A percentile compares a stretch with the other conserved stretches of the same genome.
These are phyloP conservation scores for Cryptococcus deneoformans DNA, from an alignment of 1,284 basidiomycete species.

Conservation along the genomic window DNA sequence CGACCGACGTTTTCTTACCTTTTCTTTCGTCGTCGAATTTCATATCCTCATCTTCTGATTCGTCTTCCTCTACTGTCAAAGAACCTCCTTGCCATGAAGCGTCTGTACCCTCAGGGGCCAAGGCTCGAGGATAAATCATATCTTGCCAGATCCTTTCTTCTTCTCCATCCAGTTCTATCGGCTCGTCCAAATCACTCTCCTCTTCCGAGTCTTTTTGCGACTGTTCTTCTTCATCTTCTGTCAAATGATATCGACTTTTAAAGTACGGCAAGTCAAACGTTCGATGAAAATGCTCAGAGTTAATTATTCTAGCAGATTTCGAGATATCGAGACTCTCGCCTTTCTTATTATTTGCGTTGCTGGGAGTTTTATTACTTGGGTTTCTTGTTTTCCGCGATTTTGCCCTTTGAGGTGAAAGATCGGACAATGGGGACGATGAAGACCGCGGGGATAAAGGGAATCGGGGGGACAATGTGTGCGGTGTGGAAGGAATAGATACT, in stretches of 20 bases:
- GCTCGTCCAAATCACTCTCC: not conserved
- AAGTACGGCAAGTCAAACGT: constrained; percentile 22
- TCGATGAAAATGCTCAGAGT: constrained; percentile 20
- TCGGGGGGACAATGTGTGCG: not conserved
- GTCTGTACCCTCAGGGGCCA: constrained; percentile 6
- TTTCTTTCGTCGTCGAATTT: not conserved
- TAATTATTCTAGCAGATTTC: constrained; percentile 22
- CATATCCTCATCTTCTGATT: not conserved
- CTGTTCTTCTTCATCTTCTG: constrained; percentile 2
- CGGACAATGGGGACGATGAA: not conserved
- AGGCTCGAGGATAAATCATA: constrained; percentile 16
- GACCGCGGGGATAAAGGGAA: not conserved
- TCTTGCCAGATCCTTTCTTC: constrained; percentile 9
- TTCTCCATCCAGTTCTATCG: not conserved
- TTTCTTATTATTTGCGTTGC: no score
- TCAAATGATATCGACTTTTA: not conserved
- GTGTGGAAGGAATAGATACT: not conserved
- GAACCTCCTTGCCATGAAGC: constrained; percentile 7
- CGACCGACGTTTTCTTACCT: not conserved
- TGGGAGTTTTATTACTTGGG: not conserved
- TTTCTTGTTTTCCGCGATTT: not conserved
- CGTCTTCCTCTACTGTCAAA: not conserved
- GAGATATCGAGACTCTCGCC: not conserved
- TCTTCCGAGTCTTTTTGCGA: constrained; percentile 8
- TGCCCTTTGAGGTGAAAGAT: not conserved